Percentiles rank a stretch among this genome's conserved stretches.
Conservation (phyloP, 2,329 filamentous ascomycete species). For the Catunica adiposa region DNA sequence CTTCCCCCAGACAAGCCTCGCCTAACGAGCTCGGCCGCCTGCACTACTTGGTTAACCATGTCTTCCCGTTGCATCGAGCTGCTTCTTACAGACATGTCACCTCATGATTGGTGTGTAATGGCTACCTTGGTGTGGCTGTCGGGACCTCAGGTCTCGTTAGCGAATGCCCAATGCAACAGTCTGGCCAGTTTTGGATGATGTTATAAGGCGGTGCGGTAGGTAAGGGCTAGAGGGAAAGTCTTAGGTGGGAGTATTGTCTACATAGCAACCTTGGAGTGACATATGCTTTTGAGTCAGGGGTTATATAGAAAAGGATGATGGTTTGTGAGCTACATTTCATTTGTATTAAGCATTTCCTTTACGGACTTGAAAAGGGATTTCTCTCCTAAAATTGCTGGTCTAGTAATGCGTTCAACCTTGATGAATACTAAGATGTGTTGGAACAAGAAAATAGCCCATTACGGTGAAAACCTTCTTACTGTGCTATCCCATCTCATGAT, state of each 20-base stretch:
- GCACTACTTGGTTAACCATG: background rate
- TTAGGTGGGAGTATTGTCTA: background rate
- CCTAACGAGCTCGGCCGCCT: background rate
- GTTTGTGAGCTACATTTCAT: background rate
- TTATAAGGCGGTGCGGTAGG: too few relatives aligned
- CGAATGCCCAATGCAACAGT: background rate
- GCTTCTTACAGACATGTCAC: background rate
- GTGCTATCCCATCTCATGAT: too few relatives aligned
- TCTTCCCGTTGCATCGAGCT: background rate
- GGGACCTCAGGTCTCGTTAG: background rate
- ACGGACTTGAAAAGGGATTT: too few relatives aligned
- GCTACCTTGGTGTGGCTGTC: background rate
- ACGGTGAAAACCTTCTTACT: too few relatives aligned
- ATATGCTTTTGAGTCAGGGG: background rate
- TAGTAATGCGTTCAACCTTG: too few relatives aligned
- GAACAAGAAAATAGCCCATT: too few relatives aligned
- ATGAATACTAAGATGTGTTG: too few relatives aligned
- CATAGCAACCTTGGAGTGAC: background rate
- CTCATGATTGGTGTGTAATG: background rate
- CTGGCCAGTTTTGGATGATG: background rate
- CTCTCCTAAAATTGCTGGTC: too few relatives aligned
- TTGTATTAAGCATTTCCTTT: background rate
- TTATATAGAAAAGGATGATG: background rate
- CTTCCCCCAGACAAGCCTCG: background rate
- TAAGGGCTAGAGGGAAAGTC: background rate